Conservation (phyloP, 306 rosid species). For the Trifolium fragiferum region DNA sequence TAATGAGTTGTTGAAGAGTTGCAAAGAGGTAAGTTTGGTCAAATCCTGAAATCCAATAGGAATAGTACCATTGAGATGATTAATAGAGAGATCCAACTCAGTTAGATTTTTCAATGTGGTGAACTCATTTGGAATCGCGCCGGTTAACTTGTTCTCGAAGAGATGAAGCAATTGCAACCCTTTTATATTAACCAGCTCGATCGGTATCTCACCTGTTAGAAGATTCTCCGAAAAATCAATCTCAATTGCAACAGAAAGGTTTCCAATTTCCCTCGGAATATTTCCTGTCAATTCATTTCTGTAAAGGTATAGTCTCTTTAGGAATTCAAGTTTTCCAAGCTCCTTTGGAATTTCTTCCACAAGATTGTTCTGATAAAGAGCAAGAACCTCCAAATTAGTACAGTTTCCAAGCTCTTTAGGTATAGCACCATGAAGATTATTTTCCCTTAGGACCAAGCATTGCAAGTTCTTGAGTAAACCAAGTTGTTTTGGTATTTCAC, state of each 20-base stretch:
- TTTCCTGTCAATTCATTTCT: constrained; percentile 71
- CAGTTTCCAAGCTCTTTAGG: constrained; percentile 79
- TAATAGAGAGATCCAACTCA: constrained; percentile 75
- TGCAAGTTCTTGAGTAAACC: constrained; percentile 58
- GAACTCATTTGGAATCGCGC: constrained; percentile 72
- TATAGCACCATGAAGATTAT: constrained; percentile 58
- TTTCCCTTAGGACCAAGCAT: constrained; percentile 55
- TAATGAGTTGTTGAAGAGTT: constrained; percentile 71
- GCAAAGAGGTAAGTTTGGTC: constrained; percentile 54
- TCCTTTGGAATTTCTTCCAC: constrained; percentile 65
- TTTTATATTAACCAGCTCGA: constrained; percentile 57
- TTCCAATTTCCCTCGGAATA: constrained; percentile 80
- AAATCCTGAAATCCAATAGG: constrained; percentile 64
- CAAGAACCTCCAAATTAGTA: constrained; percentile 59
- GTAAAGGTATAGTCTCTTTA: constrained; percentile 66
- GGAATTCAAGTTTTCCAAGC: constrained; percentile 58
- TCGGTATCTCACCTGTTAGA: constrained; percentile 66
- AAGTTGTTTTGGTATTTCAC: constrained; percentile 68
- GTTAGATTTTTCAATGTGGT: constrained; percentile 60
- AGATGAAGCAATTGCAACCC: constrained; percentile 64
- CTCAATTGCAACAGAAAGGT: constrained; percentile 65
- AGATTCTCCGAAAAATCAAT: constrained; percentile 80
- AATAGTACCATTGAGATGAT: constrained; percentile 64
- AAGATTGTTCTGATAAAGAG: constrained; percentile 66
- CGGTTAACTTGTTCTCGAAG: constrained; percentile 71